A percentile compares a stretch with the other conserved stretches of the same genome.
phyloP scores from a whole-genome alignment of 768 basidiomycete species.

The Phylloporus arenicola region DNA sequence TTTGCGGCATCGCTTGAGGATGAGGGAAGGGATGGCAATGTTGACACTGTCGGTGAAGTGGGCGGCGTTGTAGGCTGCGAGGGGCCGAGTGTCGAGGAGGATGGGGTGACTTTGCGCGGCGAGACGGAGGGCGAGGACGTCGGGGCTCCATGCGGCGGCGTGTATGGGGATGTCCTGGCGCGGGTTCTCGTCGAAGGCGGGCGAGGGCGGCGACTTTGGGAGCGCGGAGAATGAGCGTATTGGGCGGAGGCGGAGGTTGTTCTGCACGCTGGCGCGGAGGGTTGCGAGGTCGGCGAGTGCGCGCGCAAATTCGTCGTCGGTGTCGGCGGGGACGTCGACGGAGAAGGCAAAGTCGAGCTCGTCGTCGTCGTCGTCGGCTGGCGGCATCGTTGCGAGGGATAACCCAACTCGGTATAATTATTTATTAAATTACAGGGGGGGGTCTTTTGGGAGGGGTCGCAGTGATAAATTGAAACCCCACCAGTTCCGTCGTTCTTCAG shows the following conservation, averaged over 20 bases:
- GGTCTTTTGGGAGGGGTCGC: slow-evolving; percentile 11
- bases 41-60: slow-evolving; percentile 73
- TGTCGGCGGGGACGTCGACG: slow-evolving; percentile 37
- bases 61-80: slow-evolving; percentile 55
- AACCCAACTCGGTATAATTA: neutral
- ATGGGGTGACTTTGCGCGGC: slow-evolving; percentile 50
- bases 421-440: neutral
- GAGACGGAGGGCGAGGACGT: slow-evolving; percentile 45
- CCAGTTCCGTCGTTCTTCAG: neutral
- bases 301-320: slow-evolving; percentile 56
- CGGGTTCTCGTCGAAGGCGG: slow-evolving; percentile 39
- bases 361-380: slow-evolving; percentile 8
- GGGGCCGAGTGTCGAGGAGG: slow-evolving; percentile 78
- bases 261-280: slow-evolving; percentile 65
- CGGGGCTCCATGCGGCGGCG: slow-evolving; percentile 36
- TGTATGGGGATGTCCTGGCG: slow-evolving; percentile 14
- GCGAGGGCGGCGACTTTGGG: slow-evolving; percentile 39
- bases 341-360: slow-evolving; percentile 20
- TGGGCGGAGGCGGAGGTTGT: slow-evolving; percentile 74
- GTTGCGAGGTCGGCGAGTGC: slow-evolving; percentile 64
- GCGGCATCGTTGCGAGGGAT: neutral
- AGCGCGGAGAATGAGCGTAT: slow-evolving; percentile 57
- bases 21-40: slow-evolving; percentile 84
- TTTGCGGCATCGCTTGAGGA: slow-evolving; percentile 79
- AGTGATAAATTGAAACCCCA: slow-evolving; percentile 26